phyloP scores from a whole-genome alignment of 441 rosid genomes.

The Viola pubescens region DNA sequence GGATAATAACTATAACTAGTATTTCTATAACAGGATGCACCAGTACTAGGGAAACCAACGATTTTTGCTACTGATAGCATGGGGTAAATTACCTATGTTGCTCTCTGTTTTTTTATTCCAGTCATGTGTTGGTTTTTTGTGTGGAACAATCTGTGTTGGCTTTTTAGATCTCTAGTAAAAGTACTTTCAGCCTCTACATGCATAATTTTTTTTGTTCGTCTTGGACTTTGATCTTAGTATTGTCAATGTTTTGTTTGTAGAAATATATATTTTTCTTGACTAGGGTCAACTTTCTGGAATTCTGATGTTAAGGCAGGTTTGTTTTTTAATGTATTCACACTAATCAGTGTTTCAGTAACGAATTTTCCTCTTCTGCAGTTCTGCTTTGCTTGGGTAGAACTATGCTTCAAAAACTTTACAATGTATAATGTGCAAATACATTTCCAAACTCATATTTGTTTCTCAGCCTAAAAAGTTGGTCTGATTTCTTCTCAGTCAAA shows the following conservation, averaged over 20 bases:
- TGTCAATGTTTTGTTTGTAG: neutral
- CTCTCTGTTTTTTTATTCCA: no score
- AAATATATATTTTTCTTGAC: neutral
- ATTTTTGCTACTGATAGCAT: conserved; percentile 40
- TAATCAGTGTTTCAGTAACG: no score
- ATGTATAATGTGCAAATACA: neutral
- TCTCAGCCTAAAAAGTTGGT: no score
- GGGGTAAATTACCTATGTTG: conserved; percentile 51
- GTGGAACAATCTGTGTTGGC: neutral
- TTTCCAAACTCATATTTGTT: neutral
- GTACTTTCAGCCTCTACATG: neutral
- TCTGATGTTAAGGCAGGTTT: no score
- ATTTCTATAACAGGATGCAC: conserved; percentile 65
- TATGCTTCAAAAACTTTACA: neutral
- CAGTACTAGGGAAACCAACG: conserved; percentile 83
- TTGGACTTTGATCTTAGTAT: neutral
- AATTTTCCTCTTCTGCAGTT: neutral
- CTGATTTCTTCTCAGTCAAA: conserved; percentile 33
- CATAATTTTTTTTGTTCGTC: neutral
- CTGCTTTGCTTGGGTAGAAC: neutral
- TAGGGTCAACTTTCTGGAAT: no score
- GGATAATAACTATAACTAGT: neutral
- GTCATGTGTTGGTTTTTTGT: neutral
- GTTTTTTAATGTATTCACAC: no score
- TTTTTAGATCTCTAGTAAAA: neutral